Base-by-base conservation (phyloP, 345 rosid species). In the Nephelium lappaceum region DNA sequence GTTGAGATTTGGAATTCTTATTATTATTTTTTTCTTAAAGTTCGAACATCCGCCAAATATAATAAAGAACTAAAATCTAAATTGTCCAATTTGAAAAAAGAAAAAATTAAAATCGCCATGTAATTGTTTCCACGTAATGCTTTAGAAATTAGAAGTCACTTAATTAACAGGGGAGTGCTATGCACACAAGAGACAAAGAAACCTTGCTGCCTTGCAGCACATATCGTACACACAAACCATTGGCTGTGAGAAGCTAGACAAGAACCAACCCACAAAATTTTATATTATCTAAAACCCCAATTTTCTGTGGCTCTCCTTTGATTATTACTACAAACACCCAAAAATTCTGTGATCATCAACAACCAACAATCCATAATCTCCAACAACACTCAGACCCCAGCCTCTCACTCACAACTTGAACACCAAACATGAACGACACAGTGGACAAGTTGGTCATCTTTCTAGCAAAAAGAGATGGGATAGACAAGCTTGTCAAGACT, bases 401-500 rank as follows among this genome's bases (percentile, higher is more conserved):
- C 77, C 74, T 25, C 71, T 27, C 27, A 49, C 4, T 15, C 31
- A 19, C 3, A 27, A 55, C 55, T 45, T 49, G 78, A 71, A 14
- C 86, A 51, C 5, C 58, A 15, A 21, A 21, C 77, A 86, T 89
- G 87, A 86, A 74, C 21, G 99, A 96, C 89, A 83, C 91, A 10
- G 89, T 91, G 25, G 99, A 96, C 89, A 96, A 91, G 87, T 87
- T 96, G 42, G 98, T 96, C 31, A 84, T 92, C 82, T 96, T 93
- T 88, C 88, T 93, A 7, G 98, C 99, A 23, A 96, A 92, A 82
- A 81, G 98, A 83, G 99, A 96, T 31, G 99, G 99, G 60, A 96
- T 96, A 70, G 99, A 96, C 88, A 96, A 96, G 88, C 97, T 96
- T 25, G 98, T 96, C 73, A 96, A 96, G 86, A 96, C 99, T 55